Evolutionary conservation across 176 grass and related monocot genomes (phyloP), one percentile per base, ranked within the genome.

Genomic region (maize (Zea mays)): DNA sequence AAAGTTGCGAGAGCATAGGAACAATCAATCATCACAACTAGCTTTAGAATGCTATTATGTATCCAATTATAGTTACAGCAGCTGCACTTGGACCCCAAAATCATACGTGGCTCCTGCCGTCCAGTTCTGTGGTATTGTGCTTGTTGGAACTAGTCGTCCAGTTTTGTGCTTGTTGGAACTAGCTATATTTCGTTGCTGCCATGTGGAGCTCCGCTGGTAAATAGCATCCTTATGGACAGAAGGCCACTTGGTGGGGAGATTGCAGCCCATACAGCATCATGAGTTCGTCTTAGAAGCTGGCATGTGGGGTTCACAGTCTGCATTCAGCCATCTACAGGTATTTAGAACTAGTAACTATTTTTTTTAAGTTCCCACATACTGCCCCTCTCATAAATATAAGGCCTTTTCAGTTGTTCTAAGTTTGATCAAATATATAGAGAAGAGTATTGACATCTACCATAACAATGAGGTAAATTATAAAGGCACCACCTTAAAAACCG

Each of bases 231-330:
- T 71, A 93, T 55, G n/a, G 90, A 85, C 63, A 90, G 80, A 62
- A 82, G 70, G 6, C 93, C 84, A 38, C 67, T 90, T 68, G 90
- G 87, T 35, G 87, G 90, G 56, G 69, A 80, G 41, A 82, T 38
- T 17, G 82, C 74, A 13, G 76, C 90, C 87, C 93, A 97, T n/a
- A 83, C 70, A 41, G 90, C 89, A 72, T 85, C 84, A 40, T 92
- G 93, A 57, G 82, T 90, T 71, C 76, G 75, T 50, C 82, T 73
- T 75, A 90, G 79, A 58, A 92, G 72, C 60, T 97, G 87, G 68
- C 87, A 93, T 84, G 72, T 90, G 38, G 88, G 82, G 50, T 84
- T 90, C 69, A 86, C 80, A 58, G 80, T 90, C 87, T 93, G 82
- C 82, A 86, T 79, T 51, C 62, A 65, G 48, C 42, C 39, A 72